Percentiles rank a stretch among this genome's conserved stretches.
phyloP scores from a whole-genome alignment of 306 rosid species.

The Adenanthera pavonina region DNA sequence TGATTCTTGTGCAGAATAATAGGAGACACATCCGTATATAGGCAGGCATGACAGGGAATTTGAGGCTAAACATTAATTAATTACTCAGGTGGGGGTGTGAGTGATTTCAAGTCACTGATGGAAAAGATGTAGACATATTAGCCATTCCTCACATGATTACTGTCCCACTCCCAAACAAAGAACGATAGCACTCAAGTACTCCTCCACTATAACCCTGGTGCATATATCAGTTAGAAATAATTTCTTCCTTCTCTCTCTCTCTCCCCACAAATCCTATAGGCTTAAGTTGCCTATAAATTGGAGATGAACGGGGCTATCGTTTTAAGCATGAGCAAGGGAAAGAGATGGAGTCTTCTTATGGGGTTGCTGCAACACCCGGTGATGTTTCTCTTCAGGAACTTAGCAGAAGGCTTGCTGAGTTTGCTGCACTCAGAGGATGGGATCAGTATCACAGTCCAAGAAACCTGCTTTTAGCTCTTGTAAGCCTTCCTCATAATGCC shows the following conservation, averaged over 20 bases:
- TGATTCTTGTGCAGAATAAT: conserved; percentile 2
- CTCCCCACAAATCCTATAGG: not conserved
- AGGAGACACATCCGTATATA: not conserved
- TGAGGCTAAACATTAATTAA: not conserved
- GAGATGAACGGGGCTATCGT: conserved; percentile 36
- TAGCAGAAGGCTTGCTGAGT: conserved; percentile 72
- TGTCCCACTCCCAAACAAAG: conserved; percentile 29
- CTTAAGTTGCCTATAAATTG: conserved; percentile 52
- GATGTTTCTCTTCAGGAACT: conserved; percentile 79
- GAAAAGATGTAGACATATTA: conserved; percentile 47
- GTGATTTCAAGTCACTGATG: conserved; percentile 63
- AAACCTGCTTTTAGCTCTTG: conserved; percentile 84
- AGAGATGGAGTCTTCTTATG: conserved; percentile 59
- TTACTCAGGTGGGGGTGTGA: conserved; percentile 17
- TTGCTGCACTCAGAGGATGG: conserved; percentile 79
- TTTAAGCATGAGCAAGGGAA: conserved; percentile 18
- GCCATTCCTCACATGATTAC: conserved; percentile 54
- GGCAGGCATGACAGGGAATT: not conserved
- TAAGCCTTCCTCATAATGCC: conserved; percentile 5
- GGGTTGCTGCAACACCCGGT: conserved; percentile 33
- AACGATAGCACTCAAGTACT: conserved; percentile 53
- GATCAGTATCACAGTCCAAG: conserved; percentile 83
- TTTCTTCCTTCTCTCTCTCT: not conserved
- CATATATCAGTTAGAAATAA: conserved; percentile 39
- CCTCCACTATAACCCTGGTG: conserved; percentile 60